Evolutionary conservation across 1,284 basidiomycete genomes (phyloP), one percentile per base, ranked within the genome.

Genomic region (Coriolopsis trogii): DNA sequence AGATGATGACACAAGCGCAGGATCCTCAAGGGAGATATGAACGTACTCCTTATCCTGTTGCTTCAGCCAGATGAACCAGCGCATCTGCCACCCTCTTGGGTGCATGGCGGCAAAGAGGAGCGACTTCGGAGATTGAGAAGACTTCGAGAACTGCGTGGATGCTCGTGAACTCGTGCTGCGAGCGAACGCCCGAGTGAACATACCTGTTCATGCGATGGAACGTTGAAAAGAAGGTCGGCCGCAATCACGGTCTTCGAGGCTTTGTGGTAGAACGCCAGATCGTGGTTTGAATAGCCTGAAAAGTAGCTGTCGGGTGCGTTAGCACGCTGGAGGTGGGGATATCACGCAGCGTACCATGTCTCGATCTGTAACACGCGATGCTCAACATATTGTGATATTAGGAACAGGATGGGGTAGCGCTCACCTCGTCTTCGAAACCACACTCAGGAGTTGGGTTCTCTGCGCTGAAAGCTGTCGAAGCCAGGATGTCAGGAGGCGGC

Each of bases 191-290:
- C 21, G 34, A 39, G 16, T 40, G 13, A 6, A 63, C 69, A 25
- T 58, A 89, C 90, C 74, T 98, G 95, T 70, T 98, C 95, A 0
- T 70, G 86, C 4, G 83, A 78, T 0, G 95, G 95, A 6, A 98
- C 75, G 71, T 98, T 98, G 76, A 96, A 87, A 4, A 98, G 68
- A 38, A 98, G 74, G 68, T 99, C 96, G 1, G 91, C 96, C 66
- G 91, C 77, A 50, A 98, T 81, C 47, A 98, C 73, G 0, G 89
- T 87, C 66, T 86, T 91, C 13, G 85, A 89, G 0, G 84, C 79
- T 13, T 77, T 73, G 66, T 98, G 96, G 56, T 91, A 81, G 69
- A 95, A 97, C 0, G 92, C 92, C 15, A 97, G 83, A 57, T 98
- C 96, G 67, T 93, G 86, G 68, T 94, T 95, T 60, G 75, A 75